Base-by-base conservation (phyloP, 2,329 filamentous ascomycete genomes). In the Calonectria henricotiae region DNA sequence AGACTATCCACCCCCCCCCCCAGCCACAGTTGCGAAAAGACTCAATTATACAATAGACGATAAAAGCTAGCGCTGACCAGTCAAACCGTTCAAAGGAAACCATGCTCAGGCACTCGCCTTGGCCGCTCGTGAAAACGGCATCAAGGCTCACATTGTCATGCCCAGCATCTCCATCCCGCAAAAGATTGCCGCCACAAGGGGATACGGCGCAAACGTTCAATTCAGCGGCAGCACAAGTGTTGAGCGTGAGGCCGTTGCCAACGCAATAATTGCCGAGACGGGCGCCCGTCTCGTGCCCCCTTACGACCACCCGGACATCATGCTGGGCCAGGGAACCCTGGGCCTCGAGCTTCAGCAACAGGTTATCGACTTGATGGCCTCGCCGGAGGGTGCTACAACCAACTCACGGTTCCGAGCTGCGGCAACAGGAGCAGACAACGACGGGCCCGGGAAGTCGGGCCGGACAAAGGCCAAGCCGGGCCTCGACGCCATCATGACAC, bases 31-130 rank as follows among this genome's bases (percentile, higher is more conserved):
- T 58, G 51, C 20, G 25, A 58, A 58, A 7, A 39, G n/a, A 27
- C n/a, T 39, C 30, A 39, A 25, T 20, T 11, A 27, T 12, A 13
- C 37, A 7, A 58, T 17, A 27, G 25, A 13, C 15, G 17, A 47
- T 17, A 60, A 12, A 2, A 2, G 23, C 13, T 0, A 17, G 20
- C 11, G 13, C 51, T 58, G 13, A 58, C 51, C 13, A 15, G 46
- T 15, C 62, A 44, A 67, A 64, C 70, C 5, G 17, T 43, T 43
- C n/a, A 44, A 73, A 96, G 95, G 96, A 70, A 98, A 98, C 83
- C 96, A 98, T 80, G 96, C 96, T 0, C 95, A 98, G 86, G 96
- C 96, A 1, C 90, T 98, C 67, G 90, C 96, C 2, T 91, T 98
- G 62, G 96, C 96, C 0, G 95, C 96, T 2, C 87, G 86, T 20